Base-by-base conservation (phyloP, 2,329 filamentous ascomycete genomes). In the Stemphylium vesicarium region DNA sequence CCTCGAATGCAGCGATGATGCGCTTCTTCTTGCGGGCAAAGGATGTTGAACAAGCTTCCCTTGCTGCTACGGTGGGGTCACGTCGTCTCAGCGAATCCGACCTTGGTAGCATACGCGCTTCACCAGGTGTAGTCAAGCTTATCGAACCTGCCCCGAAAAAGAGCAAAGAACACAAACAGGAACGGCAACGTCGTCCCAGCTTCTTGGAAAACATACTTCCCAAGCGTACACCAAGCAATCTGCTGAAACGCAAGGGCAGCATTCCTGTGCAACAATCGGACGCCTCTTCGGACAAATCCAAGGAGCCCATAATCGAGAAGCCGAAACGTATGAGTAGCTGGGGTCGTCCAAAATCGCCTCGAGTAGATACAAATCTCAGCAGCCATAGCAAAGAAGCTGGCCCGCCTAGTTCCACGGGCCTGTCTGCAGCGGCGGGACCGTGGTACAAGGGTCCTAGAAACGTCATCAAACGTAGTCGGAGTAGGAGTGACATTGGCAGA, bases 11-110 rank as follows among this genome's bases (percentile, higher is more conserved):
- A 36, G 84, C 84, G n/a, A 85, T 85, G 67, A 76, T 79, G 70
- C 77, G 79, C 36, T 86, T 80, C 61, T 69, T 77, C 29, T 73
- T 77, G 59, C 77, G 79, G 43, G 80, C 80, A 4, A 79, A 77
- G 39, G 82, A 84, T 48, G 73, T 82, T 13, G 84, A 85, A 45
- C 80, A 79, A 8, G 77, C 80, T 39, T 85, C 84, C 12, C 78
- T 83, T 41, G 82, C 86, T 12, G 88, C 88, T 15, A 91, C 88
- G 0, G 87, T 88, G 81, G 88, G 88, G 13, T 91, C 88, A 1
- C 83, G 87, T 37, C 83, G 84, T 53, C 88, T 72, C 10, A 77
- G 88, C 70, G 78, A 89, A 43, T 85, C 87, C 4, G 87, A 90
- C 52, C 75, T 86, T 24, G 86, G 88, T 33, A 85, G 82, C 15